Evolutionary conservation across 1,284 basidiomycete species (phyloP).

Genomic region (Apiotrichum domesticum): DNA sequence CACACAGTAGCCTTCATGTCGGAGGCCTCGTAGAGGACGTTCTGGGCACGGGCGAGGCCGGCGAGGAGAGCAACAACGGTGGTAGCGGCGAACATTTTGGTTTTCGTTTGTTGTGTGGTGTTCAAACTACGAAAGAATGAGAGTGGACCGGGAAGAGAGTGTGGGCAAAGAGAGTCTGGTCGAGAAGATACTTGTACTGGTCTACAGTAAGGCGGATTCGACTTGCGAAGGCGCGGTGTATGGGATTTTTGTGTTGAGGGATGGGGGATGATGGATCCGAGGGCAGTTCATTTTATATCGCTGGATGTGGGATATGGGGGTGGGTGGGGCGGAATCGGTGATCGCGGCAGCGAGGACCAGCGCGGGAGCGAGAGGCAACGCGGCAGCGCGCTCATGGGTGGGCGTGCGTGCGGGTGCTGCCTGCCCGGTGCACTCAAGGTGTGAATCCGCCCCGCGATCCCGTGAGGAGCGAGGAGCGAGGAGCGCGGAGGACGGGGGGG

Average conservation of each 20-base stretch:
- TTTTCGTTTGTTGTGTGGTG: neutral
- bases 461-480: too few species aligned
- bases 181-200: neutral
- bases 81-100: constrained; percentile 8
- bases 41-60: constrained; percentile 9
- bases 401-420: too few species aligned
- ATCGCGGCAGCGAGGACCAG: too few species aligned
- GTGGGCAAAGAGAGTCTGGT: neutral
- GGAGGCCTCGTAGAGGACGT: constrained; percentile 9
- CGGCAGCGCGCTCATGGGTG: too few species aligned
- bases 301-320: neutral
- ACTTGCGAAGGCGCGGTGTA: neutral
- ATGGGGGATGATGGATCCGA: neutral
- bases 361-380: too few species aligned
- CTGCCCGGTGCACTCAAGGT: too few species aligned
- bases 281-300: too few species aligned
- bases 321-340: neutral
- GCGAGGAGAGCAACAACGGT: constrained; percentile 4
- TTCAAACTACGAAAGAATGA: neutral
- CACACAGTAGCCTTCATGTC: constrained; percentile 12
- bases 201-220: neutral
- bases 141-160: neutral
- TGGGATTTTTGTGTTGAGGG: neutral
- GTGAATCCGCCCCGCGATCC: too few species aligned
- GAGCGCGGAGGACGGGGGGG: too few species aligned